Evolutionary conservation across 352 stramenopile genomes (phyloP).

Genomic region (Saprolegnia parasitica): DNA sequence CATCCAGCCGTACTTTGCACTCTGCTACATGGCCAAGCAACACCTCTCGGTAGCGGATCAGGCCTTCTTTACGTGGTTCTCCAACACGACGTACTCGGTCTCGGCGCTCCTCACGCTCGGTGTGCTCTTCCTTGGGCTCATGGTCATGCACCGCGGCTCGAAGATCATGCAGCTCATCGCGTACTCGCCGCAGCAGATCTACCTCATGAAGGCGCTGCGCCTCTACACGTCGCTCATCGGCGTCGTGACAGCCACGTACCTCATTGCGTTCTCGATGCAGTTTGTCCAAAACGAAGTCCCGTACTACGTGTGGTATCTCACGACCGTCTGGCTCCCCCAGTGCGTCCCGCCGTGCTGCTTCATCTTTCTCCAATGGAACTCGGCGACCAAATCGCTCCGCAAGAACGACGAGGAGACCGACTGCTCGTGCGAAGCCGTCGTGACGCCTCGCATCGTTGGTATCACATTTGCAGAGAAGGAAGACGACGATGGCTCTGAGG

Average conservation of each 20-base stretch:
- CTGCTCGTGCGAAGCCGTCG: slow-evolving; percentile 55
- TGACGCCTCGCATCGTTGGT: slow-evolving; percentile 60
- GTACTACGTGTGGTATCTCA: slow-evolving; percentile 87
- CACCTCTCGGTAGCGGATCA: slow-evolving; percentile 37
- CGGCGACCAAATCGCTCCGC: slow-evolving; percentile 41
- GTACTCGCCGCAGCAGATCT: slow-evolving; percentile 48
- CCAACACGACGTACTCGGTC: slow-evolving; percentile 69
- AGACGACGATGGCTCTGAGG: background rate
- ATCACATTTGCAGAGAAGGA: background rate
- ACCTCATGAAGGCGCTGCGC: slow-evolving; percentile 77
- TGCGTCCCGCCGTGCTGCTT: slow-evolving; percentile 65
- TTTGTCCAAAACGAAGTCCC: slow-evolving; percentile 61
- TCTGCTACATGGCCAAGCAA: slow-evolving; percentile 59
- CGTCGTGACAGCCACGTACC: slow-evolving; percentile 77
- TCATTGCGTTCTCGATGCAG: slow-evolving; percentile 80
- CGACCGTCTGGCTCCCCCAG: slow-evolving; percentile 82
- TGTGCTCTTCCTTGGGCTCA: slow-evolving; percentile 75
- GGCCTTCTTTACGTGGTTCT: slow-evolving; percentile 65
- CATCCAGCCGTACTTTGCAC: slow-evolving; percentile 79
- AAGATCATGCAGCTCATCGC: slow-evolving; percentile 69
- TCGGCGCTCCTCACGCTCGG: slow-evolving; percentile 72
- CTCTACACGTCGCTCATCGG: slow-evolving; percentile 84
- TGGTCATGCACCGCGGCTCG: slow-evolving; percentile 76
- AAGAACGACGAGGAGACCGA: slow-evolving; percentile 46
- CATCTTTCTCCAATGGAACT: slow-evolving; percentile 66